phyloP scores from a whole-genome alignment of 306 rosid genomes.

The Sindora glabra region DNA sequence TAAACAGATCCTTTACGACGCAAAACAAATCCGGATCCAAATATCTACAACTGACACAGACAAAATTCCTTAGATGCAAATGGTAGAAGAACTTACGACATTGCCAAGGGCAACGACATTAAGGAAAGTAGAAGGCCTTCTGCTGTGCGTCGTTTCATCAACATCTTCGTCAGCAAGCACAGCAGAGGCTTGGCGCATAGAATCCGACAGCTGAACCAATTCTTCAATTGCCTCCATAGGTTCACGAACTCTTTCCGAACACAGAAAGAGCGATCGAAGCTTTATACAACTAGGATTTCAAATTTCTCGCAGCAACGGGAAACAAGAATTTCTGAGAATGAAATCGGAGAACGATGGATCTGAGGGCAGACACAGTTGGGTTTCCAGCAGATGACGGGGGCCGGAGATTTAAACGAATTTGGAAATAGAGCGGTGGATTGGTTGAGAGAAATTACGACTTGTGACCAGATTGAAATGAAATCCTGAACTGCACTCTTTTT shows the following conservation, averaged over 20 bases:
- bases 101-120: conserved; percentile 87
- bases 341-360: conserved; percentile 4
- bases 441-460: not conserved
- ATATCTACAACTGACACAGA: not conserved
- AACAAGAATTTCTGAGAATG: not conserved
- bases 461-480: conserved; percentile 8
- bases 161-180: conserved; percentile 89
- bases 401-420: not conserved
- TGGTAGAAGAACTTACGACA: conserved; percentile 57
- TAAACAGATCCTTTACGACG: not conserved
- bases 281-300: not conserved
- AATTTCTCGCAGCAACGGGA: not conserved
- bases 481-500: not conserved
- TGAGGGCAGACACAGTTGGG: conserved; percentile 2
- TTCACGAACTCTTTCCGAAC: not conserved
- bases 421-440: not conserved
- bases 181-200: conserved; percentile 90
- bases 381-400: conserved; percentile 7
- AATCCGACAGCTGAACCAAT: conserved; percentile 69
- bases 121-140: conserved; percentile 78
- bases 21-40: not conserved
- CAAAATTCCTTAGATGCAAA: not conserved
- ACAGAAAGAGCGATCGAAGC: not conserved
- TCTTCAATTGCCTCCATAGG: conserved; percentile 91
- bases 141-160: conserved; percentile 45